These are phyloP conservation scores for Geranomyces michiganensis DNA, from an alignment of 192 early-diverging fungal species.

Conservation along the genomic window DNA sequence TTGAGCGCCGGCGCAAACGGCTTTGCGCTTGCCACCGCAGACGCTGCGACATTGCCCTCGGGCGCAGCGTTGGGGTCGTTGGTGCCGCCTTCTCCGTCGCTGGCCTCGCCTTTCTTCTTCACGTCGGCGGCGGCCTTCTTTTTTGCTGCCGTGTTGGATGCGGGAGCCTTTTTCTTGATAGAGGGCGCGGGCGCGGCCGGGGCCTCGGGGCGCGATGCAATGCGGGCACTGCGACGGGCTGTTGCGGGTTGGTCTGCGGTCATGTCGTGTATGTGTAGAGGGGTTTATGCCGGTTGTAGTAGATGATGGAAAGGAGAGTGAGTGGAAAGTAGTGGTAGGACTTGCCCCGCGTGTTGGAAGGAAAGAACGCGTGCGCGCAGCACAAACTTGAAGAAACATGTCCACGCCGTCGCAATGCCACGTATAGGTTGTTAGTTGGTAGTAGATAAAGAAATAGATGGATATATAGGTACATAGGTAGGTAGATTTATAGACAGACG, in stretches of 20 bases:
- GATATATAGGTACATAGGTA: too few species aligned
- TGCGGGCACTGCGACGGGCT: slow-evolving; percentile 4
- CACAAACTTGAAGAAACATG: too few species aligned
- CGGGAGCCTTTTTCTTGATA: neutral
- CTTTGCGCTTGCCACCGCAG: neutral
- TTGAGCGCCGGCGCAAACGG: neutral
- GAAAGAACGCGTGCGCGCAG: too few species aligned
- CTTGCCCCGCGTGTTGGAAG: too few species aligned
- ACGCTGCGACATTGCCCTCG: slow-evolving; percentile 7
- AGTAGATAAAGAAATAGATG: too few species aligned
- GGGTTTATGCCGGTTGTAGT: too few species aligned
- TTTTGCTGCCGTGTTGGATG: neutral
- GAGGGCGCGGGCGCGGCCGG: neutral
- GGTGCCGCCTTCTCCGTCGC: neutral
- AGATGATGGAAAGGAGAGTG: too few species aligned
- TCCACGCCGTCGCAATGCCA: too few species aligned
- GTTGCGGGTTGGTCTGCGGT: neutral
- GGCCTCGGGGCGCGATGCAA: neutral
- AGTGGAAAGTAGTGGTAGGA: too few species aligned
- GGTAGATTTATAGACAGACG: too few species aligned
- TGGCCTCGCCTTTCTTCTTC: slow-evolving; percentile 5
- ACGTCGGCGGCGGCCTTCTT: slow-evolving; percentile 5
- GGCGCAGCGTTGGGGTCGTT: slow-evolving; percentile 8
- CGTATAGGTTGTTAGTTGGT: too few species aligned
- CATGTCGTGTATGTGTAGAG: too few species aligned